Evolutionary conservation across 164 flowering plant species (phyloP), one percentile per base, ranked within the genome.

Genomic region (Litsea cubeba): DNA sequence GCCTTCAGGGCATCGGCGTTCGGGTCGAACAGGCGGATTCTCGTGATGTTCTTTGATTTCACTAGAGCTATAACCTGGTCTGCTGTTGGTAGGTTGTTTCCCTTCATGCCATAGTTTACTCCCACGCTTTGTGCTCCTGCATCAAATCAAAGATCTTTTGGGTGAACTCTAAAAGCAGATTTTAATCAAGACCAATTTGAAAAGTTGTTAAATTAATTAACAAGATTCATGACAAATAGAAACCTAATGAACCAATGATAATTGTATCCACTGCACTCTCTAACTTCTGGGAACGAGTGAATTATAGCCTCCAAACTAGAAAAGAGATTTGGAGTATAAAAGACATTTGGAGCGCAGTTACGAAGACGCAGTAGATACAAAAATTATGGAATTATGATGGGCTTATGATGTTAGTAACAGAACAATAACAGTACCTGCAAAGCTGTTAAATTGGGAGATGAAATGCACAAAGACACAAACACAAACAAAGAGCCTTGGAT

Each of bases 11-110:
- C 76, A 32, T 8, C 63, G 25, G 20, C 65, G 15, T 77, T 74
- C 25, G 79, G 76, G 22, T 77, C 76, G 65, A 77, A 77, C 5
- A 77, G 62, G 11, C 79, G 69, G 15, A 77, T 51, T 23, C 30
- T 68, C 2, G 8, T 14, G 64, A 77, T 73, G 24, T 50, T 77
- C 25, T 25, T 73, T 3, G 76, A 73, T 64, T 62, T 68, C 30
- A n/a, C 51, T 18, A 77, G 64, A 26, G 72, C 46, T 26, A 77
- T 40, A 17, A 77, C 79, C 23, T 24, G 18, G 57, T 25, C 65
- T 62, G 72, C 69, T 8, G 72, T 5, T 69, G 79, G 76, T 20
- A 77, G 76, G 60, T 73, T 77, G 73, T 77, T 35, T 2, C 76
- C 76, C 49, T 25, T 1, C 69, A 77, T 14, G 30, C 76, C 76